A percentile compares a stretch with the other conserved stretches of the same genome.
These are phyloP conservation scores for Biscogniauxia sp. DNA, from an alignment of 2,329 filamentous ascomycete genomes.

Conservation along the genomic window DNA sequence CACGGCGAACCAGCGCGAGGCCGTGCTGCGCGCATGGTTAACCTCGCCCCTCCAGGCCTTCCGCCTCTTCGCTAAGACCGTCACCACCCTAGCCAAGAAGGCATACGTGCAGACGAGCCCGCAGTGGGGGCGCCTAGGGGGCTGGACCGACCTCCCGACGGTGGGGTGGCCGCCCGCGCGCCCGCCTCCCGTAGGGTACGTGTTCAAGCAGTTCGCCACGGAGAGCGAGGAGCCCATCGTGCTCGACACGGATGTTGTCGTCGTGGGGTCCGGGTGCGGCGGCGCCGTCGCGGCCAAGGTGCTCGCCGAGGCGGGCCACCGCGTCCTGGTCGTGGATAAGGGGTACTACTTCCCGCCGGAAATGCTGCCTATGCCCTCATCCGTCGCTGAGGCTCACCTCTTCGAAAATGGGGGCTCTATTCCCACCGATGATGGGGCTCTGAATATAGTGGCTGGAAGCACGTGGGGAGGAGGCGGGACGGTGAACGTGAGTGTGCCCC, in stretches of 20 bases:
- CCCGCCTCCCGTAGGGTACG: slow-evolving; percentile 44
- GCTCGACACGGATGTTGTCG: slow-evolving; percentile 72
- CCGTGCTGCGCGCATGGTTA: slow-evolving; percentile 63
- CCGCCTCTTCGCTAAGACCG: slow-evolving; percentile 37
- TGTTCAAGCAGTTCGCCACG: slow-evolving; percentile 58
- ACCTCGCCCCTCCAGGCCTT: slow-evolving; percentile 14
- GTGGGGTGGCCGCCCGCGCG: slow-evolving; percentile 47
- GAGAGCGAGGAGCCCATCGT: slow-evolving; percentile 47
- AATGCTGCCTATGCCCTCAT: slow-evolving; percentile 63
- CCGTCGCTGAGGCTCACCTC: slow-evolving; percentile 51
- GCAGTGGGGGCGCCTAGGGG: slow-evolving; percentile 52
- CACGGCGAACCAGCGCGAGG: slow-evolving; percentile 57
- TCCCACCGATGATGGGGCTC: slow-evolving; percentile 46
- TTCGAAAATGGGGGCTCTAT: slow-evolving; percentile 56
- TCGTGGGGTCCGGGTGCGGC: slow-evolving; percentile 71
- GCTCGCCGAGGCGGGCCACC: slow-evolving; percentile 48
- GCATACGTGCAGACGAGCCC: slow-evolving; percentile 56
- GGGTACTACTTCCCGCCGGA: slow-evolving; percentile 62
- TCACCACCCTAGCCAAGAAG: slow-evolving; percentile 54
- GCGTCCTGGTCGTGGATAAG: slow-evolving; percentile 68
- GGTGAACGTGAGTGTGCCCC: slow-evolving; percentile 61
- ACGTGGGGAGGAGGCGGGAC: slow-evolving; percentile 72
- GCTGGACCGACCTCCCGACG: slow-evolving; percentile 54
- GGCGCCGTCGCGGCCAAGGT: slow-evolving; percentile 67
- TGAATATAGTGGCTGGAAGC: slow-evolving; percentile 57